phyloP scores from a whole-genome alignment of 2,329 filamentous ascomycete genomes.

The Ceratocystis papillata region DNA sequence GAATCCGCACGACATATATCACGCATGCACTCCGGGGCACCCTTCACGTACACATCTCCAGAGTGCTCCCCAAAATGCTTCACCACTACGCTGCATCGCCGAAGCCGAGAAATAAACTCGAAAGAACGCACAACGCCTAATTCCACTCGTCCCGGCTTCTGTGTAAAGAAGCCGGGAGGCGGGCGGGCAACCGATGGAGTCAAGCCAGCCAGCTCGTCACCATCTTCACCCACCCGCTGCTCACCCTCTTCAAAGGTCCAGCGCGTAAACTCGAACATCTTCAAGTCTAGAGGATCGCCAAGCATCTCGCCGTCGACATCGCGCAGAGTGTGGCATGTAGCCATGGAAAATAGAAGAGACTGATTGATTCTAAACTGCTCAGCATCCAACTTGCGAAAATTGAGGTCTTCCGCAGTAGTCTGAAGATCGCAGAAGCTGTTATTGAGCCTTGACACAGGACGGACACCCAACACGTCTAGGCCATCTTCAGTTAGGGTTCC shows the following conservation, averaged over 20 bases:
- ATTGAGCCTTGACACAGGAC: conserved; percentile 46
- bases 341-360: conserved; percentile 69
- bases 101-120: conserved; percentile 87
- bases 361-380: conserved; percentile 26
- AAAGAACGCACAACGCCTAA: conserved; percentile 85
- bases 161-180: conserved; percentile 35
- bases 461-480: conserved; percentile 80
- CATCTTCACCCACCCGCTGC: conserved; percentile 55
- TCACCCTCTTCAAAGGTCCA: conserved; percentile 89
- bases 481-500: conserved; percentile 97
- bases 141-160: conserved; percentile 38
- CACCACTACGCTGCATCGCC: conserved; percentile 85
- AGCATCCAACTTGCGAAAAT: conserved; percentile 50
- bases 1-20: conserved; percentile 79
- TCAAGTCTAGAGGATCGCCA: conserved; percentile 87
- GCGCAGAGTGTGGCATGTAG: conserved; percentile 86
- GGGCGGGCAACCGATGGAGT: conserved; percentile 84
- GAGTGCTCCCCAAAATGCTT: conserved; percentile 75
- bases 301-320: conserved; percentile 79
- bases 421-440: conserved; percentile 20
- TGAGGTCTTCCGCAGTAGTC: conserved; percentile 15
- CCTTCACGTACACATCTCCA: conserved; percentile 86
- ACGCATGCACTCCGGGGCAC: conserved; percentile 90
- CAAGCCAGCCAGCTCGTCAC: conserved; percentile 64
- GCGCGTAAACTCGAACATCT: conserved; percentile 95